Evolutionary conservation across 805 yeast genomes (phyloP).

Genomic region (Candida awuae): DNA sequence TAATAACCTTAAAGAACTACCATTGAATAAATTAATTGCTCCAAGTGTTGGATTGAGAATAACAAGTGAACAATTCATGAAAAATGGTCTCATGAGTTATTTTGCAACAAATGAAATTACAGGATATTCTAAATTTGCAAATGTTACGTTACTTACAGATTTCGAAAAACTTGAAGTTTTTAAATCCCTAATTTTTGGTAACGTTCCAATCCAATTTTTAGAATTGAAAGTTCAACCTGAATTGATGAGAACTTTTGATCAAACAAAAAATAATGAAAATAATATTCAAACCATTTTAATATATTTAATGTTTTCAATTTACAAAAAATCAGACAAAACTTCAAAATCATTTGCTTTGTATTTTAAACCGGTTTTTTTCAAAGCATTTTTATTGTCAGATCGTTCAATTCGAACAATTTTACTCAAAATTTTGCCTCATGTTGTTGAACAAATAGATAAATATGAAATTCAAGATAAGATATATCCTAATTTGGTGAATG

Average conservation of each 20-base stretch:
- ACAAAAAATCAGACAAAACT: constrained; percentile 25
- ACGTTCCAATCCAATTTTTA: constrained; percentile 40
- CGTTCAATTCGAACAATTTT: constrained; percentile 71
- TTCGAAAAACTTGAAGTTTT: constrained; percentile 45
- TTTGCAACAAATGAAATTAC: constrained; percentile 42
- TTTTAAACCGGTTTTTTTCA: constrained; percentile 56
- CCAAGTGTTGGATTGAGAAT: constrained; percentile 32
- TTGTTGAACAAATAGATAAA: constrained; percentile 42
- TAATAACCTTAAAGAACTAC: constrained; percentile 24
- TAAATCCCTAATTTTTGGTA: constrained; percentile 30
- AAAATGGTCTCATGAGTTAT: constrained; percentile 24
- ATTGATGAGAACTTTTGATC: constrained; percentile 39
- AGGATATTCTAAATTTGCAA: constrained; percentile 46
- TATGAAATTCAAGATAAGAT: constrained; percentile 61
- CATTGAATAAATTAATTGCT: constrained; percentile 36
- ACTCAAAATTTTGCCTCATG: constrained; percentile 52
- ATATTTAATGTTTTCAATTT: constrained; percentile 32
- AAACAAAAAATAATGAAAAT: constrained; percentile 15
- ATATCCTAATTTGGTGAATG: constrained; percentile 62
- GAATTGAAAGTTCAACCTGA: constrained; percentile 66
- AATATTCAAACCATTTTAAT: constrained; percentile 28
- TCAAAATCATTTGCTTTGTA: constrained; percentile 27
- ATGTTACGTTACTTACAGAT: constrained; percentile 44
- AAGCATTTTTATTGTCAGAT: constrained; percentile 59
- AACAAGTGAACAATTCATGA: constrained; percentile 31